Percentiles rank a stretch among this genome's conserved stretches.
Evolutionary conservation across 108 stramenopile genomes (phyloP).

Genomic region (Nannochloropsis granulata): DNA sequence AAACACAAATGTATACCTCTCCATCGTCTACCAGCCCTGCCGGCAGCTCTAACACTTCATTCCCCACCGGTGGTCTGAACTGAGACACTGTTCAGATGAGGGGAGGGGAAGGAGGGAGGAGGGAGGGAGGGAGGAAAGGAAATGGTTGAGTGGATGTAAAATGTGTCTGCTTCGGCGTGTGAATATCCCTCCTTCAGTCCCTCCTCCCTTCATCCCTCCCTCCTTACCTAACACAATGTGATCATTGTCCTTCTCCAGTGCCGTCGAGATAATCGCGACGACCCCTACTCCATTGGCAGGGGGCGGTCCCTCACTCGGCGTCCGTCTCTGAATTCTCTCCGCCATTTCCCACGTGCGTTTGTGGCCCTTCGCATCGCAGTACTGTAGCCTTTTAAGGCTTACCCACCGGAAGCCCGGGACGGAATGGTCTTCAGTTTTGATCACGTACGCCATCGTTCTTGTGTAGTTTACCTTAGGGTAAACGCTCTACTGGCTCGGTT

Average conservation of each 20-base stretch:
- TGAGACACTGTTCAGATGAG: constrained; percentile 1
- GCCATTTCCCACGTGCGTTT: neutral
- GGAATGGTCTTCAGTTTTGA: neutral
- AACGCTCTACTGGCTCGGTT: no score
- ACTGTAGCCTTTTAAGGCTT: neutral
- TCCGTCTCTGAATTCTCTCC: neutral
- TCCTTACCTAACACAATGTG: neutral
- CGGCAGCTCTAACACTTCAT: constrained; percentile 13
- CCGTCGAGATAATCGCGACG: neutral
- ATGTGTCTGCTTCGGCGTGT: neutral
- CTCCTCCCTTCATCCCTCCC: neutral
- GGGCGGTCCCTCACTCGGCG: neutral
- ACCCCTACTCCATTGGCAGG: neutral
- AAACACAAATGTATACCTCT: neutral
- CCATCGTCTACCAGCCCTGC: constrained; percentile 19
- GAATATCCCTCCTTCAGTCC: no score
- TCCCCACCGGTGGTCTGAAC: constrained; percentile 21
- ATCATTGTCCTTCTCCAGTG: neutral
- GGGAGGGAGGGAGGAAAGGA: neutral
- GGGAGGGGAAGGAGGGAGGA: neutral
- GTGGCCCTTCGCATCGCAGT: neutral
- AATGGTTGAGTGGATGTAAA: neutral
- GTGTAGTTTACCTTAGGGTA: no score
- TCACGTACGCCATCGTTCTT: neutral
- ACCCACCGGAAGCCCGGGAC: neutral